phyloP scores from a whole-genome alignment of 1,139 yeast genomes.

The Magnusiomyces starmeri region DNA sequence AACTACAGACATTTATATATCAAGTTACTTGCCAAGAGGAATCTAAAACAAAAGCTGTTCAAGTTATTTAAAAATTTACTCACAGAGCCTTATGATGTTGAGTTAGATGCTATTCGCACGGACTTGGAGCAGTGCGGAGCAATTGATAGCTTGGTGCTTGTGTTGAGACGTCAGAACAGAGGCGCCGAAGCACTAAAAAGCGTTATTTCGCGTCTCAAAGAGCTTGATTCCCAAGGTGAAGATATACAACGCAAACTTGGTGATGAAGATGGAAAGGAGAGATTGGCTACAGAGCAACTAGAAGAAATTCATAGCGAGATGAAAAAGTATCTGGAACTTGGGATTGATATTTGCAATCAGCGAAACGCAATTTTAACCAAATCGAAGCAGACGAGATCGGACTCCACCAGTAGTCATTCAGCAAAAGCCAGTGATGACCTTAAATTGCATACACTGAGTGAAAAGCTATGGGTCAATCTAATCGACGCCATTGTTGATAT shows the following conservation, averaged over 20 bases:
- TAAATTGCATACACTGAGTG: conserved; percentile 14
- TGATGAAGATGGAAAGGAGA: conserved; percentile 4
- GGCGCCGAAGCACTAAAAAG: conserved; percentile 33
- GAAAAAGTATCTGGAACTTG: conserved; percentile 24
- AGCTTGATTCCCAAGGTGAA: conserved; percentile 17
- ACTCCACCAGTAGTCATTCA: no score
- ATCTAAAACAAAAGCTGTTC: conserved; percentile 20
- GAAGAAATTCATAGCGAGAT: conserved; percentile 16
- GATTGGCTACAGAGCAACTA: no score
- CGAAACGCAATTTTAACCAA: no score
- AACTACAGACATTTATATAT: conserved; percentile 26
- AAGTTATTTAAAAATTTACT: conserved; percentile 21
- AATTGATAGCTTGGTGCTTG: conserved; percentile 28
- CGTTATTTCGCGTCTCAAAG: conserved; percentile 26
- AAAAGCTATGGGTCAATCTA: conserved; percentile 28
- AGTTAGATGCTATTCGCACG: conserved; percentile 30
- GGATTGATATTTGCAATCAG: conserved; percentile 25
- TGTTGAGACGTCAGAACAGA: conserved; percentile 26
- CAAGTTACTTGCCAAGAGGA: conserved; percentile 19
- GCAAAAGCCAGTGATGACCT: not conserved
- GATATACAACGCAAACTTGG: not conserved
- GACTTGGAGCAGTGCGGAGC: conserved; percentile 25
- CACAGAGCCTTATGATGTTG: conserved; percentile 26
- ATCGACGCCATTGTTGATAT: conserved; percentile 28
- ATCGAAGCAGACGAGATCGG: no score